These are phyloP conservation scores for Dysphania ambrosioides DNA, from an alignment of 148 eudicot genomes.

Conservation along the genomic window DNA sequence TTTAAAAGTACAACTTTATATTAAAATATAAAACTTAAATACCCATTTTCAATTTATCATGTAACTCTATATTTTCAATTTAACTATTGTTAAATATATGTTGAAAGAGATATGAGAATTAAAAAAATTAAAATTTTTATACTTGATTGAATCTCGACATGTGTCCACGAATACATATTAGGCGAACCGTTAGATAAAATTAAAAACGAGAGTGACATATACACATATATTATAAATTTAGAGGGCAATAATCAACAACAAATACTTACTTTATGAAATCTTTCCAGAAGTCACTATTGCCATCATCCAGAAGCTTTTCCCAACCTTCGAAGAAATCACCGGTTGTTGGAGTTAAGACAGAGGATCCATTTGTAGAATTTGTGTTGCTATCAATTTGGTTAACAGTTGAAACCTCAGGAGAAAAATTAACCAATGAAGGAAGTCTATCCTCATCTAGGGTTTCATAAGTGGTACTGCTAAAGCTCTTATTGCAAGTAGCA, in stretches of 20 bases:
- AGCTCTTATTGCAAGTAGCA: slow-evolving; percentile 5
- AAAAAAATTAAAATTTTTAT: too few relatives aligned
- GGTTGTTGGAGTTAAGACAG: slow-evolving; percentile 20
- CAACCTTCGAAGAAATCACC: slow-evolving; percentile 37
- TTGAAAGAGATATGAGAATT: too few relatives aligned
- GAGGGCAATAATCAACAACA: slow-evolving; percentile 14
- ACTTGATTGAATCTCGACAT: too few relatives aligned
- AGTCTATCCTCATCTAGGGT: slow-evolving; percentile 27
- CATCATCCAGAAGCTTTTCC: slow-evolving; percentile 49
- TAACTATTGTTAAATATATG: too few relatives aligned
- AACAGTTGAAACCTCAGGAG: slow-evolving; percentile 24
- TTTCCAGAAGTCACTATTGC: slow-evolving; percentile 40
- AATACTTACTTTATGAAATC: slow-evolving; percentile 31
- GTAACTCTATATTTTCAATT: too few relatives aligned
- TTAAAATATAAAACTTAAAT: too few relatives aligned
- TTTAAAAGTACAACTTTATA: too few relatives aligned
- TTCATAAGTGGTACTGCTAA: slow-evolving; percentile 21
- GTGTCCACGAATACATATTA: background rate
- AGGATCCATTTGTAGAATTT: slow-evolving; percentile 31
- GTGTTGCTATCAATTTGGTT: slow-evolving; percentile 33
- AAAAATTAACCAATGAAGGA: slow-evolving; percentile 41
- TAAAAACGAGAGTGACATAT: background rate
- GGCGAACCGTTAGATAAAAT: background rate
- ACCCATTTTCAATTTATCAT: too few relatives aligned
- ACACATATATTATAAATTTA: background rate